These are phyloP conservation scores for Cerioporus squamosus DNA, from an alignment of 1,284 basidiomycete genomes.

Conservation along the genomic window DNA sequence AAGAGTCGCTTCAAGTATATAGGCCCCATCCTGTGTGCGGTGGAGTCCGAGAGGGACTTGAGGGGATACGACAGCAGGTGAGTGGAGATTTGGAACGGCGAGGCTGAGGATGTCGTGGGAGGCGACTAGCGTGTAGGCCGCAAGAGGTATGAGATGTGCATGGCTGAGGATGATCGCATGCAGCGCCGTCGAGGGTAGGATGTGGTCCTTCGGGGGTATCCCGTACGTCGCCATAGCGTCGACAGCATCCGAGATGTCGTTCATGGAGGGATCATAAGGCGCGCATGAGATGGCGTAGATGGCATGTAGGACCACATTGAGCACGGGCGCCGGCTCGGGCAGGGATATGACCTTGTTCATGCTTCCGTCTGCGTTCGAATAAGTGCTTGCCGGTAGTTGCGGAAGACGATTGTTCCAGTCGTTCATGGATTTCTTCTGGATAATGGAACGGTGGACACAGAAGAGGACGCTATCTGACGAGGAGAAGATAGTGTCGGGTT, in stretches of 20 bases:
- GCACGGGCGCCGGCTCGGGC: slow-evolving; percentile 34
- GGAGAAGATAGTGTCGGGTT: slow-evolving; percentile 65
- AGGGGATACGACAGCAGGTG: slow-evolving; percentile 39
- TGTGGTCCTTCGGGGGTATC: slow-evolving; percentile 26
- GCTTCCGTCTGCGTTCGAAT: slow-evolving; percentile 17
- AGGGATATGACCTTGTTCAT: slow-evolving; percentile 35
- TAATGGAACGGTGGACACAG: slow-evolving; percentile 41
- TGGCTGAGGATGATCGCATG: slow-evolving; percentile 36
- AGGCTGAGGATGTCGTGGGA: slow-evolving; percentile 37
- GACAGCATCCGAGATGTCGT: slow-evolving; percentile 36
- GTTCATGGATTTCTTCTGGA: slow-evolving; percentile 41
- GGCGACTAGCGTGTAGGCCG: slow-evolving; percentile 40
- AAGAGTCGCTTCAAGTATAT: slow-evolving; percentile 41
- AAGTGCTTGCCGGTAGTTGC: slow-evolving; percentile 10
- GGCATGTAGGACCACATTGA: slow-evolving; percentile 42
- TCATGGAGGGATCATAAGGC: slow-evolving; percentile 37
- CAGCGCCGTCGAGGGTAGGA: slow-evolving; percentile 31
- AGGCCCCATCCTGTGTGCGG: slow-evolving; percentile 37
- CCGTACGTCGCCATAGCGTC: slow-evolving; percentile 37
- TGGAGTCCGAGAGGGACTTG: slow-evolving; percentile 35
- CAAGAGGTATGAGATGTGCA: slow-evolving; percentile 39
- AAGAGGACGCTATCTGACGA: slow-evolving; percentile 79
- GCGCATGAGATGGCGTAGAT: slow-evolving; percentile 39
- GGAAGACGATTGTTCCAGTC: slow-evolving; percentile 39
- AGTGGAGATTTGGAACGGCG: slow-evolving; percentile 38